Evolutionary conservation across 768 basidiomycete species (phyloP).

Genomic region (Xerocomellus chrysenteron): DNA sequence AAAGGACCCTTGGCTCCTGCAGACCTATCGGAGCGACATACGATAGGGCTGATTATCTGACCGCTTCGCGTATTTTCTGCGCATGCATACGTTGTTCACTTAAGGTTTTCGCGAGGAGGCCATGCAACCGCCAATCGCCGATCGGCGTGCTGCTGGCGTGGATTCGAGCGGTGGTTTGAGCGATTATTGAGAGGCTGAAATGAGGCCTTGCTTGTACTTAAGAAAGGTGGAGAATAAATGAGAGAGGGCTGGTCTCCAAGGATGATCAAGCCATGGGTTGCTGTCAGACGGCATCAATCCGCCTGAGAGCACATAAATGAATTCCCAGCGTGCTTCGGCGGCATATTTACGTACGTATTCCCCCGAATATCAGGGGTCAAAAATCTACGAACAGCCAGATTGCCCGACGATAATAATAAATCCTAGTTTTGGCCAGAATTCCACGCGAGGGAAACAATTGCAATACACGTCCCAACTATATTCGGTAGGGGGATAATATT

Average conservation of each 20-base stretch:
- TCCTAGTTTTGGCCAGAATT: slow-evolving; percentile 54
- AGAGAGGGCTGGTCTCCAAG: not conserved
- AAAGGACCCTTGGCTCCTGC: not conserved
- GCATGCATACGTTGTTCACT: slow-evolving; percentile 5
- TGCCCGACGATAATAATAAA: slow-evolving; percentile 57
- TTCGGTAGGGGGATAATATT: slow-evolving; percentile 67
- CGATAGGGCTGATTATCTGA: slow-evolving; percentile 3
- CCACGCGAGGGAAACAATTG: slow-evolving; percentile 68
- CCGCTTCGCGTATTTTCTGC: not conserved
- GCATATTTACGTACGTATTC: slow-evolving; percentile 57
- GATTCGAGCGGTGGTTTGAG: slow-evolving; percentile 2
- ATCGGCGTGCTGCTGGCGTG: slow-evolving; percentile 17
- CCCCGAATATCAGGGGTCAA: slow-evolving; percentile 60
- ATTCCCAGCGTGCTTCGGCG: slow-evolving; percentile 32
- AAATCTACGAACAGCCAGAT: slow-evolving; percentile 49
- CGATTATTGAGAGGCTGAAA: not conserved
- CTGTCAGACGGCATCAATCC: slow-evolving; percentile 21
- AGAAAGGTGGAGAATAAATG: not conserved
- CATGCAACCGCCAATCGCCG: slow-evolving; percentile 32
- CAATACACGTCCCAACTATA: slow-evolving; percentile 63
- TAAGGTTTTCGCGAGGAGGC: slow-evolving; percentile 21
- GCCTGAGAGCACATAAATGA: slow-evolving; percentile 37
- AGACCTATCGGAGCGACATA: not conserved
- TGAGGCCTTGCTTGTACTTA: not conserved
- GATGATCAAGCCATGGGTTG: slow-evolving; percentile 15